Percentiles rank a stretch among this genome's conserved stretches.
Evolutionary conservation across 306 rosid genomes (phyloP).

Genomic region (Styphnolobium japonicum): DNA sequence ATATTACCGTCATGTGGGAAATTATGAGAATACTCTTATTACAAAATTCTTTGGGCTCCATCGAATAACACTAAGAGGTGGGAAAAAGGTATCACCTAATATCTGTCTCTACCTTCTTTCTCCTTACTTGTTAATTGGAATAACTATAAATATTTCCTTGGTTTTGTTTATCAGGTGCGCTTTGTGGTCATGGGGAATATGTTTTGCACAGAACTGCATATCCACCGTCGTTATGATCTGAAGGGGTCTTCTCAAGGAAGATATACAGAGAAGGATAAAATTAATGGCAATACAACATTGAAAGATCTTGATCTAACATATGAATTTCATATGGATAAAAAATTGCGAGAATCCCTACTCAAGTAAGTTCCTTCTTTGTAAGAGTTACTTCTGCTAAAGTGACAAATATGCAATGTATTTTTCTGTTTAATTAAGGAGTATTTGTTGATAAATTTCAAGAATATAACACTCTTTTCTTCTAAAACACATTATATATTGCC

Average conservation of each 20-base stretch:
- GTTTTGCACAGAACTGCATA: conserved; percentile 86
- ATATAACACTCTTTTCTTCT: not conserved
- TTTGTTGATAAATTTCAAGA: not conserved
- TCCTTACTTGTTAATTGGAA: conserved; percentile 6
- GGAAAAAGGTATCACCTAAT: conserved; percentile 71
- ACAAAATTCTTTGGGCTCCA: conserved; percentile 93
- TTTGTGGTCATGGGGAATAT: conserved; percentile 99
- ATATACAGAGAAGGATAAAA: conserved; percentile 59
- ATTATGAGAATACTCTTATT: conserved; percentile 86
- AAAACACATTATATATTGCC: not conserved
- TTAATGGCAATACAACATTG: conserved; percentile 60
- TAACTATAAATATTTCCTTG: conserved; percentile 13
- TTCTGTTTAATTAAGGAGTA: not conserved
- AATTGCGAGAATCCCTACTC: conserved; percentile 73
- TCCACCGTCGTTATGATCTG: conserved; percentile 91
- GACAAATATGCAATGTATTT: conserved; percentile 6
- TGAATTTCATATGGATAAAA: conserved; percentile 91
- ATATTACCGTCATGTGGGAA: conserved; percentile 71
- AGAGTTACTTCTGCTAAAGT: not conserved
- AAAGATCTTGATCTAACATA: conserved; percentile 85
- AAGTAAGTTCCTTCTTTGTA: conserved; percentile 51
- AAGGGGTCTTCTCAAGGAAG: conserved; percentile 95
- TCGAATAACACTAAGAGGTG: conserved; percentile 69
- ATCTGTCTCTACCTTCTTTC: conserved; percentile 23
- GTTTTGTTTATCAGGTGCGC: conserved; percentile 65